Evolutionary conservation across 2,329 filamentous ascomycete genomes (phyloP), one percentile per base, ranked within the genome.

Genomic region (Stachybotrys chlorohalonatus): DNA sequence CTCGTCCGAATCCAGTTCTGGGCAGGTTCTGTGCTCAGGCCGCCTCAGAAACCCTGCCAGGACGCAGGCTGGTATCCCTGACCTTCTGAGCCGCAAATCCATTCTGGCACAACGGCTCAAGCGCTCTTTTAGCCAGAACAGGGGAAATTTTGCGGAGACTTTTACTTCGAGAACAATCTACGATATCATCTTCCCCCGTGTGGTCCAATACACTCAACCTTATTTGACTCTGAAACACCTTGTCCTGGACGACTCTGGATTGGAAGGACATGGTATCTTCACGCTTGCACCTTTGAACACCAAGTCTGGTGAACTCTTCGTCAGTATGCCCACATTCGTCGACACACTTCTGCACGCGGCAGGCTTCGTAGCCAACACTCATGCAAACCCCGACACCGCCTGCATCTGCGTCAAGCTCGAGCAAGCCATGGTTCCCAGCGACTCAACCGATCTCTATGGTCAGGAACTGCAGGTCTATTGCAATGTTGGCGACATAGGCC

Each of bases 291-390:
- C 50, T 9, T n/a, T 36, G 11, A 11, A 39, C 4, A 7, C 24
- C 5, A 32, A 52, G 11, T 16, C 50, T 7, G 36, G 7, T 5
- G 56, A 53, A 11, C 58, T 53, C 46, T 65, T 62, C 47, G 56
- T 64, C 15, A 60, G 59, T 42, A 58, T 62, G 11, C 64, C 64
- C 5, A 59, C 60, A 3, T 64, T 68, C 52, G 59, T 63, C 15
- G 66, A 68, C 48, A 67, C 64, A 3, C 56, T 68, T 13, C 63
- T 68, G 0, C 66, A 68, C 49, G 62, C 64, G 2, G 64, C 66
- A 1, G 66, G 66, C 3, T 68, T 67, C 54, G 58, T 67, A 6
- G 66, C 66, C 17, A 68, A 68, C 50, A 55, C 57, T 11, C 61
- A 61, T 16, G 62, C 65, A 13, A 52, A 54, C 9, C 51, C 63